A percentile compares a stretch with the other conserved stretches of the same genome.
Evolutionary conservation across 345 rosid species (phyloP).

Genomic region (Brassica incana): DNA sequence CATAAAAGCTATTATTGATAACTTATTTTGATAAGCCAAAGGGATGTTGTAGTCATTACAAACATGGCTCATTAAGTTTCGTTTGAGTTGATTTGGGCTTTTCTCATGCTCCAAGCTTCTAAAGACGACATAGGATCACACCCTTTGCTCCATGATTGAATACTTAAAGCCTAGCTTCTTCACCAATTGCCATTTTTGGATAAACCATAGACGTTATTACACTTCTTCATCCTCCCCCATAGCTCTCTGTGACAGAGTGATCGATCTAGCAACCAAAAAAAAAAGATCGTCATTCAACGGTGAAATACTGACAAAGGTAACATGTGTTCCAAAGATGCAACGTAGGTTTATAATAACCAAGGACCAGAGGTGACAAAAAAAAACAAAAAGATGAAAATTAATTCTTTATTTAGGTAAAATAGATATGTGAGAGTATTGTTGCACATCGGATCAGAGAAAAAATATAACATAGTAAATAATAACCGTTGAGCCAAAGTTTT

Average conservation of each 20-base stretch:
- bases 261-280: slow-evolving; percentile 45
- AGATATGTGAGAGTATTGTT: not conserved
- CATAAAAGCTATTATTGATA: not conserved
- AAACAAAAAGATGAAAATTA: not conserved
- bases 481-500: not conserved
- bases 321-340: not conserved
- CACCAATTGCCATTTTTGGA: slow-evolving; percentile 42
- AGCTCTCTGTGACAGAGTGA: slow-evolving; percentile 52
- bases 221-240: slow-evolving; percentile 51
- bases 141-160: slow-evolving; percentile 52
- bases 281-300: not conserved
- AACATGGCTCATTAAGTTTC: not conserved
- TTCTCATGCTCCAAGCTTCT: slow-evolving; percentile 65
- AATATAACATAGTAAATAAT: not conserved
- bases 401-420: not conserved
- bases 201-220: slow-evolving; percentile 65
- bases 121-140: slow-evolving; percentile 43
- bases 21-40: not conserved
- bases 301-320: not conserved
- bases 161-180: slow-evolving; percentile 39
- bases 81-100: slow-evolving; percentile 39
- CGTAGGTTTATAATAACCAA: not conserved
- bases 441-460: not conserved
- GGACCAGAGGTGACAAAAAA: not conserved
- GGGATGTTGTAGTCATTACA: not conserved